These are phyloP conservation scores for Ambispora gerdemannii DNA, from an alignment of 192 early-diverging fungal species.

Conservation along the genomic window DNA sequence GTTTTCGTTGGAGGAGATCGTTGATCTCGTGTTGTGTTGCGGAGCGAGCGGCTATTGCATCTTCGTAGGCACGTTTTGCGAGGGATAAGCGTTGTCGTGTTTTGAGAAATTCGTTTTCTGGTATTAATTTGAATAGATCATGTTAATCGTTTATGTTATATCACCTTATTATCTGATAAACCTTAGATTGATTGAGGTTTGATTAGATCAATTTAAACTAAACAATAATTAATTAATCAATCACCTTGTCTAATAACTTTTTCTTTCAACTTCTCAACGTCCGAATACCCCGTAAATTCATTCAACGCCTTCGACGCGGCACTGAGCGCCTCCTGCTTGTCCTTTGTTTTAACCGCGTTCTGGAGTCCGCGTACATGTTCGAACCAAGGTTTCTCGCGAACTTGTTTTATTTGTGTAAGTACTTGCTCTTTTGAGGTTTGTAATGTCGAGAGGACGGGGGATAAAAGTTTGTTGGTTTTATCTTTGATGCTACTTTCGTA, in stretches of 20 bases:
- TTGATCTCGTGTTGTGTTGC: slow-evolving; percentile 73
- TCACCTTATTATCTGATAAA: background rate
- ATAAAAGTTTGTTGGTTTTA: too few species aligned
- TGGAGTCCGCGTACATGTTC: background rate
- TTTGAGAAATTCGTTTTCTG: slow-evolving; percentile 43
- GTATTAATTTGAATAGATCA: slow-evolving; percentile 3
- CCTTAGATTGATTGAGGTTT: background rate
- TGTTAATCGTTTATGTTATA: background rate
- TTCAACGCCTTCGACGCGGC: slow-evolving; percentile 43
- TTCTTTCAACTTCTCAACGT: slow-evolving; percentile 62
- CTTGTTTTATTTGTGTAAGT: background rate
- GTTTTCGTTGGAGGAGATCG: slow-evolving; percentile 73
- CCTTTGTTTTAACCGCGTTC: background rate
- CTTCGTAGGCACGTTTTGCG: slow-evolving; percentile 54
- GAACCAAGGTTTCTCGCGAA: background rate
- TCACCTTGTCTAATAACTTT: slow-evolving; percentile 59
- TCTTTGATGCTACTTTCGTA: too few species aligned
- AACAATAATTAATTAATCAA: background rate
- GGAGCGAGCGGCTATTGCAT: slow-evolving; percentile 54
- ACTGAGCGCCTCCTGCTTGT: background rate
- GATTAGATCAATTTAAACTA: background rate
- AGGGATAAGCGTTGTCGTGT: slow-evolving; percentile 46
- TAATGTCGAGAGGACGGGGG: background rate
- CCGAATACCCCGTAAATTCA: slow-evolving; percentile 66
- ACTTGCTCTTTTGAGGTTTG: background rate